phyloP scores from a whole-genome alignment of 1,139 yeast species.

The Scheffersomyces stambukii region DNA sequence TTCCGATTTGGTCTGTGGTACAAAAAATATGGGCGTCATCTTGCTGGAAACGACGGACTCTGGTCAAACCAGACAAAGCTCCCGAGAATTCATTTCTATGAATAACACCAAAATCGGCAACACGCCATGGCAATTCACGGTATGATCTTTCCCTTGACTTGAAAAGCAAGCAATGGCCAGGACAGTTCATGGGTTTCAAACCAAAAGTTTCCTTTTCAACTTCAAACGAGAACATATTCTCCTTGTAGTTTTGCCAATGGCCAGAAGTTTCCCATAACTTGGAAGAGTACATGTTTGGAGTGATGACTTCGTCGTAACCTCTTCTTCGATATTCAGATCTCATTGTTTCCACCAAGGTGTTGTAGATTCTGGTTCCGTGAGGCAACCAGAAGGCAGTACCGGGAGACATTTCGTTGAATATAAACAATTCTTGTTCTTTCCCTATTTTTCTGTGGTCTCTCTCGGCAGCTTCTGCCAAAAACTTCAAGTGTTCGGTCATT shows the following conservation, averaged over 20 bases:
- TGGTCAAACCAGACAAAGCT: slow-evolving; percentile 76
- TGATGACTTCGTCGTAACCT: slow-evolving; percentile 95
- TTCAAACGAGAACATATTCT: slow-evolving; percentile 94
- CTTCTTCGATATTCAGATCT: slow-evolving; percentile 81
- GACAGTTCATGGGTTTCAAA: slow-evolving; percentile 97
- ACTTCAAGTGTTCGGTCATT: slow-evolving; percentile 93
- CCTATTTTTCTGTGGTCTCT: slow-evolving; percentile 98
- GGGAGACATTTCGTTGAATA: slow-evolving; percentile 95
- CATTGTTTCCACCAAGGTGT: slow-evolving; percentile 71
- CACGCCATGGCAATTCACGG: slow-evolving; percentile 93
- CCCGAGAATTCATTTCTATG: slow-evolving; percentile 97
- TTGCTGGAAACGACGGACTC: slow-evolving; percentile 97
- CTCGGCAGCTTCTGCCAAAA: slow-evolving; percentile 92
- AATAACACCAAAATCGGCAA: slow-evolving; percentile 92
- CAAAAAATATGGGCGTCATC: slow-evolving; percentile 99
- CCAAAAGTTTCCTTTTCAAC: slow-evolving; percentile 89
- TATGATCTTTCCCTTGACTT: slow-evolving; percentile 85
- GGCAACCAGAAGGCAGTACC: slow-evolving; percentile 98
- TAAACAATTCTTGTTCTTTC: slow-evolving; percentile 90
- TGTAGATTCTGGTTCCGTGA: slow-evolving; percentile 95
- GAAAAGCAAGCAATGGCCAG: slow-evolving; percentile 93
- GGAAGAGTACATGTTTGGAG: slow-evolving; percentile 95
- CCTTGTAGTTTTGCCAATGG: slow-evolving; percentile 96
- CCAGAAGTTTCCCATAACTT: slow-evolving; percentile 98
- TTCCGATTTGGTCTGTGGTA: slow-evolving; percentile 78